Base-by-base conservation (phyloP, 345 rosid species). In the Populus ilicifolia region DNA sequence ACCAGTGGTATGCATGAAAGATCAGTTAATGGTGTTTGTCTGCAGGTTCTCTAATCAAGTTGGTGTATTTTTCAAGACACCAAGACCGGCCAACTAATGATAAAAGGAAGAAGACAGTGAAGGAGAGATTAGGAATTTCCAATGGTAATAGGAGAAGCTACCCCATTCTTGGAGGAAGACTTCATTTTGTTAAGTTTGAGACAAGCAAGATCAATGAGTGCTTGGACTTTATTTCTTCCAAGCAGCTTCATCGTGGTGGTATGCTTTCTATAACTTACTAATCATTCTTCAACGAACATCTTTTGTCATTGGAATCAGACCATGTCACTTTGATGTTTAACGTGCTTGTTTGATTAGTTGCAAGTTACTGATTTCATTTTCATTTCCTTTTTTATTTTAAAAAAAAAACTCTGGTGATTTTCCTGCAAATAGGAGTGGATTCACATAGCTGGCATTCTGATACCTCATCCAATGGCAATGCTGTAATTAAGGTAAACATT, bases 121-220 rank as follows among this genome's bases (percentile, higher is more conserved):
- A 91, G 88, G 92, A 93, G 87, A 91, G 93, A 76, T 81, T 91
- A 77, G 94, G 93, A 62, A 83, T 94, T 43, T 83, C 87, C 38
- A 96, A 91, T 85, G 91, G 94, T 72, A 91, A 78, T 76, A 84
- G 97, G 88, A 91, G 97, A 88, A 92, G 90, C 86, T 92, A 89
- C 81, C 98, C 99, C 63, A 81, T 93, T 86, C 97, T 96, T 86
- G 98, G 98, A 73, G 99, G 99, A 63, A 90, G 99, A 82, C 93
- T 96, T 75, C 99, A 96, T 81, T 90, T 93, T 70, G 99, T 90
- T 39, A 94, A 94, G 87, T 94, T 94, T 81, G 98, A 94, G 89
- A 94, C 98, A 27, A 71, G 80, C 86, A 96, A 96, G 83, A 88
- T 96, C 36, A 91, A 88, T 67, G 98, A 96, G 69, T 96, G 99